Conservation (phyloP, 129 eudicot genomes). For the Ambrosia artemisiifolia region DNA sequence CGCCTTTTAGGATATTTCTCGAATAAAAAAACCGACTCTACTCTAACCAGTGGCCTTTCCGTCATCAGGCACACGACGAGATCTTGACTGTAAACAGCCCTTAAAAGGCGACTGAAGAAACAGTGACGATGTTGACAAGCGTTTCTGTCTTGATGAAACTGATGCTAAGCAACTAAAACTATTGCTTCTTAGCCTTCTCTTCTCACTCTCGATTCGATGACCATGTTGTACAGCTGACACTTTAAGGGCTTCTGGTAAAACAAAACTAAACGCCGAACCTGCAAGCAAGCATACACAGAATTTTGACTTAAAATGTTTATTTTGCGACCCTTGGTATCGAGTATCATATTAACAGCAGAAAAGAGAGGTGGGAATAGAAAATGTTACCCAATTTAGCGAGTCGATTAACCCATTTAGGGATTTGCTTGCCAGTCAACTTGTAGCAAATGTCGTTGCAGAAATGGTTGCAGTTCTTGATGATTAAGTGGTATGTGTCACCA, state of each 20-base stretch:
- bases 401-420: conserved; percentile 79
- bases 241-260: conserved; percentile 74
- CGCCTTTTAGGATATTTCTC: conserved; percentile 21
- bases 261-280: conserved; percentile 71
- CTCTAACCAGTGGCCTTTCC: conserved; percentile 20
- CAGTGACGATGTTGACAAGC: conserved; percentile 61
- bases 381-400: conserved; percentile 63
- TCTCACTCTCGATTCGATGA: conserved; percentile 45
- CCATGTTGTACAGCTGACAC: conserved; percentile 50
- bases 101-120: conserved; percentile 68
- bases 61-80: conserved; percentile 29
- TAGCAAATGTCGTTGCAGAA: conserved; percentile 69
- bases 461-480: conserved; percentile 72
- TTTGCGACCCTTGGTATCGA: neutral
- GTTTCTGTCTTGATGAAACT: conserved; percentile 66
- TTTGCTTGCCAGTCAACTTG: conserved; percentile 65
- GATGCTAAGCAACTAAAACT: conserved; percentile 64
- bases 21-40: neutral
- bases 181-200: conserved; percentile 54
- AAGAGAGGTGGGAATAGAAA: neutral
- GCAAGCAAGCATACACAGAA: neutral
- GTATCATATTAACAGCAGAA: neutral
- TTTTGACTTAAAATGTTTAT: neutral
- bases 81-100: conserved; percentile 55
- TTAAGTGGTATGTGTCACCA: conserved; percentile 69